Base-by-base conservation (phyloP, 371 early-diverging fungal species). In the Coemansia sp. region DNA sequence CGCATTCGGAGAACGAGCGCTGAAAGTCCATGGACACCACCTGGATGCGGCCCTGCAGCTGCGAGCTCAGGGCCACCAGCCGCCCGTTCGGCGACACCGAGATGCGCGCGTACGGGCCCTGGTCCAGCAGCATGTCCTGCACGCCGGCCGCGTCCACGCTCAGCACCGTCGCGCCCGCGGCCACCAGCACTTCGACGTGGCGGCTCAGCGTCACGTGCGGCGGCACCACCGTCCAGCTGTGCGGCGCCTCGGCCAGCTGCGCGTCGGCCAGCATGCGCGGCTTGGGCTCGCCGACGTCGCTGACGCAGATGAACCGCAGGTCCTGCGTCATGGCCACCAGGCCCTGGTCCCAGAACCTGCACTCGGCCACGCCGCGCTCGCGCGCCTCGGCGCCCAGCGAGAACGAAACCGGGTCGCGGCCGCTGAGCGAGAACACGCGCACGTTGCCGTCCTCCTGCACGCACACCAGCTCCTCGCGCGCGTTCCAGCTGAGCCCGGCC, bases 11-110 rank as follows among this genome's bases (percentile, higher is more conserved):
- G 12, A 94, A 80, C 51, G 88, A 92, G 65, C 91, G 89, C 77
- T 93, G 90, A 69, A 98, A 98, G 76, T 98, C 96, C 9, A 92
- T 85, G 1, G 98, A 94, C 0, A 95, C 92, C 0, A 98, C 96
- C 88, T 89, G 91, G n/a, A 97, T 70, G 56, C 88, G 84, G 11
- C 94, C 93, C 4, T 33, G n/a, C 4, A 67, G 69, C 0, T 20
- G 20, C 20, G 92, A 90, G 66, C 91, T 93, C 40, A 97, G 75
- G 0, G 95, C 94, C 33, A 95, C 75, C 38, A 92, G 90, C 40
- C 92, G 95, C 20, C 94, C 96, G 77, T 95, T 94, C 3, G 97
- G 94, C 2, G 97, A 95, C 1, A 95, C 85, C 0, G 90, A 81
- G 82, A 97, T 94, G 54, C 86, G 83, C 1, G 84, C 83, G 66